Evolutionary conservation across 352 stramenopile genomes (phyloP), one percentile per base, ranked within the genome.

Genomic region (Phytopythium oedochilum): DNA sequence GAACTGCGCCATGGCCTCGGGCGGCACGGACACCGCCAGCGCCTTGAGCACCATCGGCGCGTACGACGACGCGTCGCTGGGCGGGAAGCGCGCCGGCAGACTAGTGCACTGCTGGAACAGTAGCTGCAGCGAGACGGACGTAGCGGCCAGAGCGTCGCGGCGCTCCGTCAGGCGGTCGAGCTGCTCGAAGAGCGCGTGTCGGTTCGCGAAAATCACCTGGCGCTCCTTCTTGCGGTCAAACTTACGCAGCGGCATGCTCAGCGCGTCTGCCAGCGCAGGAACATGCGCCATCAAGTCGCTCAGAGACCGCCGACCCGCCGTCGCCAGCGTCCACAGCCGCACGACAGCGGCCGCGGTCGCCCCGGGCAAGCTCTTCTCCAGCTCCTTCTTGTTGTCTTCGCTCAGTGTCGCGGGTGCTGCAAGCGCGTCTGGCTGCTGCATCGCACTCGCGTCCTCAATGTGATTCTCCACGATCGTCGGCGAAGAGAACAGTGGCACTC

Each of bases 161-260:
- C 59, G 53, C 31, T 67, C 59, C 9, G 36, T 36, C 34, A 25
- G 18, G 5, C 49, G 34, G 8, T 88, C 78, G 42, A 91, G 51
- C 39, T 74, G 67, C 5, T 55, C 63, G 31, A 89, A 51, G 10
- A 78, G 57, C 23, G 53, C 35, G 60, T 89, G 78, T 31, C 82
- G 75, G 44, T 88, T 84, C 7, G 57, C 55, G 28, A 90, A 92
- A 8, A 89, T 64, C 40, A 88, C 54, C 28, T 90, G 77, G 9
- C 79, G 76, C 67, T 94, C 83, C 49, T 89, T 89, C 59, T 94
- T 94, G 22, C 84, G 82, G 59, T 94, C 84, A 22, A 83, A 57
- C 55, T 92, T 94, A 20, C 71, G 74, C 63, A 90, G 56, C 26
- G 84, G 84, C 66, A 94, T 88, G 55, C 73, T 86, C 61, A 94